These are phyloP conservation scores for Hydrangea macrophylla DNA, from an alignment of 148 eudicot genomes.

Conservation along the genomic window DNA sequence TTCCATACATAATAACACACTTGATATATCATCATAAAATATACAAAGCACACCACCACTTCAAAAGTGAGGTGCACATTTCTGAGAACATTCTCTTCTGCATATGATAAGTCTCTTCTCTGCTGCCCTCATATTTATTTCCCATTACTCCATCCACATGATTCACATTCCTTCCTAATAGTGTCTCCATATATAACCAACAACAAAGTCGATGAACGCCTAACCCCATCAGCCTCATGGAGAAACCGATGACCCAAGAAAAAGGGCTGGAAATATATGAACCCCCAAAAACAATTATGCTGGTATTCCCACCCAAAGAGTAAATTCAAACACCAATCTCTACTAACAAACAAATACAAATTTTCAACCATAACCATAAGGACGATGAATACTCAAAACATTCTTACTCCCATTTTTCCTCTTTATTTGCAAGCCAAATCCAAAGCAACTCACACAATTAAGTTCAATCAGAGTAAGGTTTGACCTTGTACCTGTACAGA, in stretches of 20 bases:
- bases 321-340: not conserved
- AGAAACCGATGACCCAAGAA: not conserved
- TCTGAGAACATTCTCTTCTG: conserved; percentile 16
- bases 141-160: not conserved
- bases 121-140: not conserved
- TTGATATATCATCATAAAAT: not conserved
- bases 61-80: conserved; percentile 7
- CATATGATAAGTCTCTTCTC: conserved; percentile 14
- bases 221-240: not conserved
- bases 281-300: no score
- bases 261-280: not conserved
- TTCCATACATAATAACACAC: not conserved
- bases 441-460: not conserved
- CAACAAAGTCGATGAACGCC: not conserved
- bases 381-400: not conserved
- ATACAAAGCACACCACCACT: conserved; percentile 4
- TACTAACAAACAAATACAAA: not conserved
- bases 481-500: conserved; percentile 86
- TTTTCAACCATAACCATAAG: not conserved
- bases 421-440: conserved; percentile 2
- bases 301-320: not conserved
- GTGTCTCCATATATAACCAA: not conserved
- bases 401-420: not conserved
- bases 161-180: conserved; percentile 1
- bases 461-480: conserved; percentile 42